Evolutionary conservation across 1,139 yeast species (phyloP).

Genomic region (Scheffersomyces insectosa): DNA sequence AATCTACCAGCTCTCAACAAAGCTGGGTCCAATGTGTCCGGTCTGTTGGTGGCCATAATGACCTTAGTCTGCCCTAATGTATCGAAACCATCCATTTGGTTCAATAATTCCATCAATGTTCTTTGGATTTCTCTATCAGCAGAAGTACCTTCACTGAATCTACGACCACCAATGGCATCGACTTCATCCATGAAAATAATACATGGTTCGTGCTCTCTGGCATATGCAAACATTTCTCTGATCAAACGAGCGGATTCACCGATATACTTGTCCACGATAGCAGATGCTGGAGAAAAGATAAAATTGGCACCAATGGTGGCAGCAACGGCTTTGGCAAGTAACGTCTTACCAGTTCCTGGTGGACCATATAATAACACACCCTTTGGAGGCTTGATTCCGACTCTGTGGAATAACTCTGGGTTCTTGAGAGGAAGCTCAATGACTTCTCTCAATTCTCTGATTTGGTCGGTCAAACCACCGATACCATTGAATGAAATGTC

Average conservation of each 20-base stretch:
- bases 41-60: slow-evolving; percentile 99
- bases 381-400: slow-evolving; percentile 97
- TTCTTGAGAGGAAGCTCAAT: slow-evolving; percentile 96
- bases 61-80: slow-evolving; percentile 96
- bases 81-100: slow-evolving; percentile 99
- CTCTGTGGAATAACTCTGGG: slow-evolving; percentile 93
- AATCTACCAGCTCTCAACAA: slow-evolving; percentile 96
- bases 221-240: slow-evolving; percentile 98
- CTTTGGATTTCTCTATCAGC: slow-evolving; percentile 99
- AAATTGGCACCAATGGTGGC: slow-evolving; percentile 98
- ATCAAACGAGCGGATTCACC: slow-evolving; percentile 97
- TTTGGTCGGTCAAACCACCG: slow-evolving; percentile 96
- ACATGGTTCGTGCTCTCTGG: slow-evolving; percentile 98
- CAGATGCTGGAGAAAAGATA: slow-evolving; percentile 96
- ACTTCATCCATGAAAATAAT: slow-evolving; percentile 99
- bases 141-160: slow-evolving; percentile 97
- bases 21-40: slow-evolving; percentile 99
- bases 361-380: slow-evolving; percentile 98
- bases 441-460: slow-evolving; percentile 94
- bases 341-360: slow-evolving; percentile 98
- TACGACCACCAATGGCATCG: slow-evolving; percentile 98
- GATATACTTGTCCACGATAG: slow-evolving; percentile 96
- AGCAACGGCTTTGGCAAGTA: slow-evolving; percentile 96
- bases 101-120: slow-evolving; percentile 94
- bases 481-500: slow-evolving; percentile 92